Percentiles rank a stretch among this genome's conserved stretches.
Evolutionary conservation across 305 asterid species (phyloP).

Genomic region (Andrographis paniculata): DNA sequence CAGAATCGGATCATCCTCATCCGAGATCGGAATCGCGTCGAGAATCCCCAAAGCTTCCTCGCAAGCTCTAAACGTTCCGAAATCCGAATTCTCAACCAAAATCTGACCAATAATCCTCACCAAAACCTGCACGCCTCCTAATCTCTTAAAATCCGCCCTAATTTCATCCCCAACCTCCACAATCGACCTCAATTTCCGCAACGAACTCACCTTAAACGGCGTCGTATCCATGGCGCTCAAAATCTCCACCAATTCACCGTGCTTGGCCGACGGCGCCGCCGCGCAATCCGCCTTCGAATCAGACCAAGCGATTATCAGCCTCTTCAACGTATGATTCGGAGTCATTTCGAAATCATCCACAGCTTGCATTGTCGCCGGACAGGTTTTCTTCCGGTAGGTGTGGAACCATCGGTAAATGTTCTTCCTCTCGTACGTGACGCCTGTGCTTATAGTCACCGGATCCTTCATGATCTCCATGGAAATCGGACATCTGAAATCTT

Average conservation of each 20-base stretch:
- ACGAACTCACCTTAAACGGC: slow-evolving; percentile 31
- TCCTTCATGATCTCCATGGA: slow-evolving; percentile 88
- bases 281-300: slow-evolving; percentile 14
- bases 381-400: slow-evolving; percentile 52
- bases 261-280: slow-evolving; percentile 17
- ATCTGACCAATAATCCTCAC: slow-evolving; percentile 46
- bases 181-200: slow-evolving; percentile 22
- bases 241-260: slow-evolving; percentile 35
- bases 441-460: slow-evolving; percentile 75
- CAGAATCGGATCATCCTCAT: slow-evolving; percentile 35
- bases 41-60: slow-evolving; percentile 69
- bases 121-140: slow-evolving; percentile 56
- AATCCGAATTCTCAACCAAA: slow-evolving; percentile 42
- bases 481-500: slow-evolving; percentile 77
- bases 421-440: slow-evolving; percentile 73
- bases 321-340: slow-evolving; percentile 70
- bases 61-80: slow-evolving; percentile 48
- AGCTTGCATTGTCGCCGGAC: slow-evolving; percentile 81
- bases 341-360: slow-evolving; percentile 39
- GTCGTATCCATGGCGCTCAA: slow-evolving; percentile 32
- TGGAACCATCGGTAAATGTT: slow-evolving; percentile 68
- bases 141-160: slow-evolving; percentile 31
- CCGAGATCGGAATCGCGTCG: slow-evolving; percentile 30
- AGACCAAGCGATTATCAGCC: slow-evolving; percentile 54
- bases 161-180: slow-evolving; percentile 21